Percentiles rank a stretch among this genome's conserved stretches.
These are phyloP conservation scores for Podila epigama DNA, from an alignment of 192 early-diverging fungal genomes.

Conservation along the genomic window DNA sequence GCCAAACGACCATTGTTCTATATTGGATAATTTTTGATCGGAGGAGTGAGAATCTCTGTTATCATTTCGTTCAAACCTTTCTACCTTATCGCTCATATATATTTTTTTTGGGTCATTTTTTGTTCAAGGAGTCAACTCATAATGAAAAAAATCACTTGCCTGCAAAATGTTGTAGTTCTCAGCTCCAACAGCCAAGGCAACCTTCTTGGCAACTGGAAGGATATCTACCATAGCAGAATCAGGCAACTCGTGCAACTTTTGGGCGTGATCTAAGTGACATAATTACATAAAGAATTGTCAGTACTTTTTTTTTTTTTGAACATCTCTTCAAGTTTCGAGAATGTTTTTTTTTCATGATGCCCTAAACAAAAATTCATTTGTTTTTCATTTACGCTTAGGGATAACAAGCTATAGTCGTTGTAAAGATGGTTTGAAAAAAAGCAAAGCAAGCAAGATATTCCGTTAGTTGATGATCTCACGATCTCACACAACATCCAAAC, in stretches of 20 bases:
- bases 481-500: too few species aligned
- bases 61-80: too few species aligned
- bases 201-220: slow-evolving; percentile 88
- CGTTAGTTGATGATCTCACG: neutral
- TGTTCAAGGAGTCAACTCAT: neutral
- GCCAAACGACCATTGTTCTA: slow-evolving; percentile 64
- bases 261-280: slow-evolving; percentile 72
- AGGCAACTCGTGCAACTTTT: slow-evolving; percentile 89
- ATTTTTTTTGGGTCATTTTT: neutral
- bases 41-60: too few species aligned
- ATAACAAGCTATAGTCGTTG: slow-evolving; percentile 14
- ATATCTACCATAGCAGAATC: slow-evolving; percentile 85
- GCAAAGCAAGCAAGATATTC: neutral
- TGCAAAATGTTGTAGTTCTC: slow-evolving; percentile 90
- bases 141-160: neutral
- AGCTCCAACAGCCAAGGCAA: slow-evolving; percentile 75
- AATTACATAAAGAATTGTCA: neutral
- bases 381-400: slow-evolving; percentile 17
- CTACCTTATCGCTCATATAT: too few species aligned
- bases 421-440: neutral
- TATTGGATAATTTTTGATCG: neutral
- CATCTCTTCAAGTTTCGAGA: neutral
- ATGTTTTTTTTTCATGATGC: too few species aligned
- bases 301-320: neutral
- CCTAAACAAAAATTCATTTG: neutral